phyloP scores from a whole-genome alignment of 2,329 filamentous ascomycete species.

The Diaporthe batatas region DNA sequence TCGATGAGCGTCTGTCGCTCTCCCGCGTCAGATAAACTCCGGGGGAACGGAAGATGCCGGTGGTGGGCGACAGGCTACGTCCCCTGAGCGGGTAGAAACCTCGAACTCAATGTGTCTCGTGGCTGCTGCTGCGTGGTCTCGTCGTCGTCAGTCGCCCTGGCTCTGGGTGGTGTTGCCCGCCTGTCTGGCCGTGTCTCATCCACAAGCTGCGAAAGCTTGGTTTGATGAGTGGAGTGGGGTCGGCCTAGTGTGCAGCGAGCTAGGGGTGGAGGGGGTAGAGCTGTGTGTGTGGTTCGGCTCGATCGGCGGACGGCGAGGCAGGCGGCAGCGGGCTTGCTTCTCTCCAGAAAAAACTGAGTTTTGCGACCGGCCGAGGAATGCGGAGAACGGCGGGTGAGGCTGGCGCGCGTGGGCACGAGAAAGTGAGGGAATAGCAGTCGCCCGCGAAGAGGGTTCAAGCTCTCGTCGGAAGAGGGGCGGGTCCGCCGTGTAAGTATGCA shows the following conservation, averaged over 20 bases:
- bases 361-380: constrained; percentile 20
- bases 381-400: constrained; percentile 18
- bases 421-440: constrained; percentile 13
- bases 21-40: constrained; percentile 5
- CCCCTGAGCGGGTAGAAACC: too few relatives aligned
- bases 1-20: background rate
- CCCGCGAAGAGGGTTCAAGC: constrained; percentile 17
- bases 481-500: constrained; percentile 22
- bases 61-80: background rate
- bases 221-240: constrained; percentile 17
- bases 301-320: background rate
- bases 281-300: constrained; percentile 17
- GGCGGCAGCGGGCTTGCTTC: background rate
- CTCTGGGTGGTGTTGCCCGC: background rate
- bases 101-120: background rate
- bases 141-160: background rate
- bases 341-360: constrained; percentile 21
- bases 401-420: constrained; percentile 30
- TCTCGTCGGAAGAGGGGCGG: constrained; percentile 31
- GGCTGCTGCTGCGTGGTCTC: background rate
- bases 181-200: constrained; percentile 11
- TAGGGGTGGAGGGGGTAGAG: background rate
- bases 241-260: constrained; percentile 19
- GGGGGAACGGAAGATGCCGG: background rate
- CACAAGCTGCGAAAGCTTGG: background rate